Conservation (phyloP, 495 filamentous ascomycete species). For the Lasiosphaeria ovina region DNA sequence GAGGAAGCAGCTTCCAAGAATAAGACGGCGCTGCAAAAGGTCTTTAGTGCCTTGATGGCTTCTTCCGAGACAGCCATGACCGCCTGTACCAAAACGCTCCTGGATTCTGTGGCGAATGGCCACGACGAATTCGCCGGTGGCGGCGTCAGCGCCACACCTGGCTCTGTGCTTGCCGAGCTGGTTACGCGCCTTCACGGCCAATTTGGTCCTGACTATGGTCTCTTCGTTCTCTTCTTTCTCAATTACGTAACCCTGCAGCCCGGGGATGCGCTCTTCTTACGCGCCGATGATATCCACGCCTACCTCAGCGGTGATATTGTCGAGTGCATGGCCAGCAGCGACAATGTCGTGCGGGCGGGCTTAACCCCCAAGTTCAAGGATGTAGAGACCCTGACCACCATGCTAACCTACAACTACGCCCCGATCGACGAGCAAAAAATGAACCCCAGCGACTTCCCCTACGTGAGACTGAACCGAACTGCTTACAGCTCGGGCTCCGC, state of each 20-base stretch:
- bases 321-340: conserved; percentile 97
- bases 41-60: conserved; percentile 80
- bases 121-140: conserved; percentile 61
- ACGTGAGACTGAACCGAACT: conserved; percentile 69
- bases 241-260: conserved; percentile 58
- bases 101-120: conserved; percentile 64
- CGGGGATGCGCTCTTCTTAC: conserved; percentile 94
- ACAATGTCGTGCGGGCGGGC: conserved; percentile 96
- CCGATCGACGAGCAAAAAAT: conserved; percentile 95
- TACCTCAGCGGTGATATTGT: conserved; percentile 96
- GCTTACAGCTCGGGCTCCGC: conserved; percentile 74
- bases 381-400: conserved; percentile 80
- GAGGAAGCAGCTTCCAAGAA: conserved; percentile 55
- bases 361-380: conserved; percentile 99
- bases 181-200: conserved; percentile 67
- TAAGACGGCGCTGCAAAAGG: conserved; percentile 72
- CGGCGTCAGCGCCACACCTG: conserved; percentile 58
- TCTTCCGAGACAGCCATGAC: conserved; percentile 63
- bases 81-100: conserved; percentile 61
- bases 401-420: conserved; percentile 93
- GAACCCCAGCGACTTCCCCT: conserved; percentile 76
- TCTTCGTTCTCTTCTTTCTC: conserved; percentile 48
- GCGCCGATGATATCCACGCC: conserved; percentile 94
- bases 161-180: conserved; percentile 71
- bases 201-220: conserved; percentile 45